Evolutionary conservation across 2,329 filamentous ascomycete genomes (phyloP).

Genomic region (Fusarium anthophilum): DNA sequence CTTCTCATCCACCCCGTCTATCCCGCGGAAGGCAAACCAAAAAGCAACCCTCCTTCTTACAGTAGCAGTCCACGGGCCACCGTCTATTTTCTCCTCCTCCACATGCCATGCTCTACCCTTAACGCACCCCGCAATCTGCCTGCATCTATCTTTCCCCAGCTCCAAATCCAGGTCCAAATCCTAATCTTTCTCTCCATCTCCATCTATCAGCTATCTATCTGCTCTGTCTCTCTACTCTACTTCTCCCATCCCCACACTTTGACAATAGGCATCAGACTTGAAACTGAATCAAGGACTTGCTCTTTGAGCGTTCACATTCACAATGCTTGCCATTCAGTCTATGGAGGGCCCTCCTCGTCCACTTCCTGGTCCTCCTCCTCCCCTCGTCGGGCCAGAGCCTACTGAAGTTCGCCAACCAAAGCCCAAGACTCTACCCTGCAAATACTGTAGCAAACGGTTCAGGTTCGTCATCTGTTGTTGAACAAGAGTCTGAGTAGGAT

Average conservation of each 20-base stretch:
- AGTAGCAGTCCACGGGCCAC: slow-evolving; percentile 37
- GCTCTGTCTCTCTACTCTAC: slow-evolving; percentile 22
- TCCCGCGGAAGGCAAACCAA: slow-evolving; percentile 14
- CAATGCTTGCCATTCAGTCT: slow-evolving; percentile 64
- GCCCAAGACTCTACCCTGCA: slow-evolving; percentile 70
- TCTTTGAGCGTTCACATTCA: slow-evolving; percentile 37
- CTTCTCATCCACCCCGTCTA: not conserved
- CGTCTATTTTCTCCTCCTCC: slow-evolving; percentile 40
- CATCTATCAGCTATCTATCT: slow-evolving; percentile 32
- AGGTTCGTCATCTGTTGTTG: slow-evolving; percentile 56
- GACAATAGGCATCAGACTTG: slow-evolving; percentile 11
- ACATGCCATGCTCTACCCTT: slow-evolving; percentile 40
- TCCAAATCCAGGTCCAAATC: slow-evolving; percentile 40
- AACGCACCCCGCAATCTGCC: slow-evolving; percentile 44
- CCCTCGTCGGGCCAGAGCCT: slow-evolving; percentile 53
- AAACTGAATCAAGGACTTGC: slow-evolving; percentile 20
- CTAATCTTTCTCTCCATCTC: slow-evolving; percentile 27
- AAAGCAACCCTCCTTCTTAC: slow-evolving; percentile 22
- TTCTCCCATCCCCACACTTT: slow-evolving; percentile 33
- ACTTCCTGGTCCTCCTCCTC: slow-evolving; percentile 38
- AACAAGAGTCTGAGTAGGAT: slow-evolving; percentile 4
- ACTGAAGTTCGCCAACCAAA: slow-evolving; percentile 66
- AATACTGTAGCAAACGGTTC: slow-evolving; percentile 71
- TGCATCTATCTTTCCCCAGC: slow-evolving; percentile 41
- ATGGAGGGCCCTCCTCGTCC: slow-evolving; percentile 57